A percentile compares a stretch with the other conserved stretches of the same genome.
phyloP scores from a whole-genome alignment of 139 green algal species.

The Trebouxia sp. region DNA sequence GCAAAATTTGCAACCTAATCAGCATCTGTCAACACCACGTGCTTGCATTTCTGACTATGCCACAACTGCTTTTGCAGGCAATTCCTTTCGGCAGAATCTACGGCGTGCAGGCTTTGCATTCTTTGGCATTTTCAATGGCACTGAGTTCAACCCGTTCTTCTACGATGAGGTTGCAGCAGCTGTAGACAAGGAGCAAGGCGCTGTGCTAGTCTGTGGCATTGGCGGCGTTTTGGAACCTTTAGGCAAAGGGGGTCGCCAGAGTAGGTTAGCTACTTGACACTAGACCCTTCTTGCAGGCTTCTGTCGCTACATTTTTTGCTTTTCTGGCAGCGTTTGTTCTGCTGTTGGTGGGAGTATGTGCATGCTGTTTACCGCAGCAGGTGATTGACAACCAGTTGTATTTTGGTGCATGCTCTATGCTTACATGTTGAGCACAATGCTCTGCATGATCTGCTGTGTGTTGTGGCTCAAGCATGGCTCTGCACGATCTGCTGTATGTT shows the following conservation, averaged over 20 bases:
- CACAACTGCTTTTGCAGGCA: slow-evolving; percentile 27
- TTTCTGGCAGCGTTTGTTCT: not conserved
- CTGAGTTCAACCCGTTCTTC: slow-evolving; percentile 68
- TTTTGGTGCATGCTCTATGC: no score
- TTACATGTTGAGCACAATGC: no score
- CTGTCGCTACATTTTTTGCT: not conserved
- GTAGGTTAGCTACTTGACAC: not conserved
- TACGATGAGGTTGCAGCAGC: slow-evolving; percentile 36
- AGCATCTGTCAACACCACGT: not conserved
- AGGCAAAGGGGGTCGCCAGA: not conserved
- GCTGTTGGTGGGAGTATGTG: no score
- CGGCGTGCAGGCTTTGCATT: slow-evolving; percentile 63
- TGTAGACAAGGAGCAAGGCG: not conserved
- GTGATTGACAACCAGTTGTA: no score
- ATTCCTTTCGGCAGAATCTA: slow-evolving; percentile 42
- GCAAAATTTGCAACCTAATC: not conserved
- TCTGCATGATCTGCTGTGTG: no score
- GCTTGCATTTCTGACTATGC: slow-evolving; percentile 34
- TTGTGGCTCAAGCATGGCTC: no score
- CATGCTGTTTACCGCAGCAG: no score
- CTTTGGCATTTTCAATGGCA: slow-evolving; percentile 75
- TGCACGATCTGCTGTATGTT: no score
- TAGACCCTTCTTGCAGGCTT: no score
- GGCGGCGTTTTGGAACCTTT: slow-evolving; percentile 57
- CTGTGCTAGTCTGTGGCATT: slow-evolving; percentile 69